Conservation (phyloP, 495 filamentous ascomycete genomes). For the Aspergillus steynii region DNA sequence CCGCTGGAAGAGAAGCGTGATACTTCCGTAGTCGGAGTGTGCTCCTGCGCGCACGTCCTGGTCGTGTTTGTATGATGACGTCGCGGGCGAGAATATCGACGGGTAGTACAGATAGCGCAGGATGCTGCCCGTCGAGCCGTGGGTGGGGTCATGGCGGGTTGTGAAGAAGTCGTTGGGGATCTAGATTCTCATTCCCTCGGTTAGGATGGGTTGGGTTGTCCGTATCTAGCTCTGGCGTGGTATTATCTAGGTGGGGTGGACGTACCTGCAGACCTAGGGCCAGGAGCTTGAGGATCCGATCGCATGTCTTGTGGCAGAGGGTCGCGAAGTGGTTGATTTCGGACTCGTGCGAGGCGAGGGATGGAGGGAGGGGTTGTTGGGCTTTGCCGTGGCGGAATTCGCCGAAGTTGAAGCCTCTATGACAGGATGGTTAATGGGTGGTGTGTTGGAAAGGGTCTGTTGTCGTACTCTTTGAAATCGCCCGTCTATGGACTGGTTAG, state of each 20-base stretch:
- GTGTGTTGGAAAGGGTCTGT: constrained; percentile 1
- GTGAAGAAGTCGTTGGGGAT: constrained; percentile 70
- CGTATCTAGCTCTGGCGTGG: no score
- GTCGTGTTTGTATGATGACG: constrained; percentile 45
- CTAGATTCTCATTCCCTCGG: constrained; percentile 18
- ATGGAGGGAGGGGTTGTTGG: constrained; percentile 74
- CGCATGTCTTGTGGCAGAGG: constrained; percentile 72
- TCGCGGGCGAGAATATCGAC: constrained; percentile 45
- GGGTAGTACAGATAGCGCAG: constrained; percentile 85
- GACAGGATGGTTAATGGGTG: not conserved
- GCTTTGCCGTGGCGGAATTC: constrained; percentile 70
- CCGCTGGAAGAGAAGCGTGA: constrained; percentile 77
- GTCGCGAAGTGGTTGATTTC: constrained; percentile 64
- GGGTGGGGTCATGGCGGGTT: constrained; percentile 60
- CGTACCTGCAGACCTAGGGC: constrained; percentile 69
- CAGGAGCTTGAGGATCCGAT: constrained; percentile 70
- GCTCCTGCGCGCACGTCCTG: constrained; percentile 65
- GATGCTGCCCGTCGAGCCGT: constrained; percentile 67
- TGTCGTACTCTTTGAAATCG: constrained; percentile 84
- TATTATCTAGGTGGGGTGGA: no score
- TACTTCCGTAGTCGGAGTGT: constrained; percentile 65
- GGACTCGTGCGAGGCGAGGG: constrained; percentile 58
- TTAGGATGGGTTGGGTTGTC: no score
- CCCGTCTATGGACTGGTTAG: constrained; percentile 57
- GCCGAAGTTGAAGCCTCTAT: constrained; percentile 89